Conservation (phyloP, 1,139 yeast genomes). For the Eremothecium gossypii region DNA sequence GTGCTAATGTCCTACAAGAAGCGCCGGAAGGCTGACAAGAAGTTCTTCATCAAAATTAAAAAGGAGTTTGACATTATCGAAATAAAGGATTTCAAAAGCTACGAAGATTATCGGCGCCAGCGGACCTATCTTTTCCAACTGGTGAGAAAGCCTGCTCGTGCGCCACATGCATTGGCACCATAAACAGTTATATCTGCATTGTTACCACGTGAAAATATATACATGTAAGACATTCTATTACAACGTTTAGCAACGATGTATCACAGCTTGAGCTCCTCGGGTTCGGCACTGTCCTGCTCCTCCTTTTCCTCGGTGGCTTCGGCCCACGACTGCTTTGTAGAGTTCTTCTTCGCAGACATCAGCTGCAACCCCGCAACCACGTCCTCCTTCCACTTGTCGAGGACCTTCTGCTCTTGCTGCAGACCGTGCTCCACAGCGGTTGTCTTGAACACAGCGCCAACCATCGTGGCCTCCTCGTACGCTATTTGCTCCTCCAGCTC, state of each 20-base stretch:
- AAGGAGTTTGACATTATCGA: conserved; percentile 33
- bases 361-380: conserved; percentile 55
- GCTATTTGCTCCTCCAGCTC: conserved; percentile 70
- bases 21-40: conserved; percentile 45
- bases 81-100: conserved; percentile 34
- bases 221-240: no score
- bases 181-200: no score
- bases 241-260: no score
- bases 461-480: conserved; percentile 77
- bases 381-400: conserved; percentile 64
- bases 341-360: conserved; percentile 36
- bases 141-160: conserved; percentile 15
- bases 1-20: conserved; percentile 43
- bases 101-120: conserved; percentile 28
- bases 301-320: conserved; percentile 10
- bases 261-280: no score
- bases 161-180: no score
- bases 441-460: conserved; percentile 64
- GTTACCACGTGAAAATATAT: no score
- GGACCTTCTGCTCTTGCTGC: conserved; percentile 57
- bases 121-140: conserved; percentile 37
- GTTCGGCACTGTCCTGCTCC: no score
- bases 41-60: conserved; percentile 36
- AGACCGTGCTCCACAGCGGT: conserved; percentile 60
- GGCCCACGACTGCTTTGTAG: conserved; percentile 33